Conservation (phyloP, 2,329 filamentous ascomycete species). For the Plectosphaerella plurivora region DNA sequence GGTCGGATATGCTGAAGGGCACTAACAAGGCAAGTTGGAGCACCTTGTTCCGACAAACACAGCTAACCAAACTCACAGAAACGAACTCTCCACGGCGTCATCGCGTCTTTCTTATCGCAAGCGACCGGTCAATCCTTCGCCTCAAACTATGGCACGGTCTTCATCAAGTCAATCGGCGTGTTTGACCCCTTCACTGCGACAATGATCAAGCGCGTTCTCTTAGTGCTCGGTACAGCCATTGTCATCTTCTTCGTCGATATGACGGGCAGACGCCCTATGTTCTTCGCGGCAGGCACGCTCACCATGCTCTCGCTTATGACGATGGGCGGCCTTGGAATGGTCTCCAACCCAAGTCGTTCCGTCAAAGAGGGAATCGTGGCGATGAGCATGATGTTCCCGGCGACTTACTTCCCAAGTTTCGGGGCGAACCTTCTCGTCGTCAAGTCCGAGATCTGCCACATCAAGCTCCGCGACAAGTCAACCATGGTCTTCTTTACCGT, state of each 20-base stretch:
- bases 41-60: not conserved
- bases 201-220: constrained; percentile 13
- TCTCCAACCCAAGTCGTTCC: constrained; percentile 2
- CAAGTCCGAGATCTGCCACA: constrained; percentile 10
- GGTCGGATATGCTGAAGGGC: constrained; percentile 8
- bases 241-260: constrained; percentile 14
- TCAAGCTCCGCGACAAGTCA: constrained; percentile 9
- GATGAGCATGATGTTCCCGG: constrained; percentile 18
- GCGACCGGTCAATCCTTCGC: constrained; percentile 15
- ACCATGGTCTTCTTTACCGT: constrained; percentile 11
- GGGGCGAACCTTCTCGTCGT: constrained; percentile 8
- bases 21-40: constrained; percentile 2
- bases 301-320: constrained; percentile 15
- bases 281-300: constrained; percentile 14
- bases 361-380: constrained; percentile 17
- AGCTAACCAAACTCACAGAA: not conserved
- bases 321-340: constrained; percentile 18
- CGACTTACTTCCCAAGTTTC: constrained; percentile 10
- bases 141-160: constrained; percentile 15
- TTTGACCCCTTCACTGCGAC: constrained; percentile 21
- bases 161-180: constrained; percentile 14
- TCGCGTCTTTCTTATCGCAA: constrained; percentile 5
- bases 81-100: constrained; percentile 8
- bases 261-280: constrained; percentile 5
- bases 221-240: constrained; percentile 11